A percentile compares a stretch with the other conserved stretches of the same genome.
phyloP scores from a whole-genome alignment of 305 asterid species.

The Fraxinus xanthoxyloides region DNA sequence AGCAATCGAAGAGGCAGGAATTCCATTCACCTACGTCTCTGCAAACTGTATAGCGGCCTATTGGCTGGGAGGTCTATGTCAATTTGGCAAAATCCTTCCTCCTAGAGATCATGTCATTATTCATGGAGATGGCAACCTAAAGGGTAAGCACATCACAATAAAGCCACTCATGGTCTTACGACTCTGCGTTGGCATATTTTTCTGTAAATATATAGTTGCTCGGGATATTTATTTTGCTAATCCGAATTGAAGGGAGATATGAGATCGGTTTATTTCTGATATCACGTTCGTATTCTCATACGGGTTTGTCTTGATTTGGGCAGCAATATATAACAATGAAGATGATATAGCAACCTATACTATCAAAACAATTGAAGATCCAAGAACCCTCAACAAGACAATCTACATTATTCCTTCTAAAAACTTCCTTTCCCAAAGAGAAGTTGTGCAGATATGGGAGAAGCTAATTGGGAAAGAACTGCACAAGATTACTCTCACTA shows the following conservation, averaged over 20 bases:
- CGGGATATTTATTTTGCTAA: neutral
- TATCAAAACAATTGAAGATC: conserved; percentile 50
- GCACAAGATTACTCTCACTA: conserved; percentile 29
- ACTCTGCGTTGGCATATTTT: neutral
- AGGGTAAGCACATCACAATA: conserved; percentile 25
- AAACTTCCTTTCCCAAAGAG: conserved; percentile 46
- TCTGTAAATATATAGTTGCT: neutral
- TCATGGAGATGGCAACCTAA: conserved; percentile 46
- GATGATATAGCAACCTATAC: conserved; percentile 55
- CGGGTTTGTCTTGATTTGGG: neutral
- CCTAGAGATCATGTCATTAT: conserved; percentile 37
- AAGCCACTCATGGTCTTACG: neutral
- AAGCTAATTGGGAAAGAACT: conserved; percentile 38
- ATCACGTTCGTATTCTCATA: neutral
- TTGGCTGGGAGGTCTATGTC: conserved; percentile 45
- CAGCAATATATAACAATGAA: neutral
- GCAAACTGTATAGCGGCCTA: conserved; percentile 57
- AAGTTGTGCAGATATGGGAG: conserved; percentile 55
- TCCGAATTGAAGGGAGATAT: neutral
- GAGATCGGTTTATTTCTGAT: neutral
- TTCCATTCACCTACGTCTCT: conserved; percentile 52
- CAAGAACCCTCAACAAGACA: conserved; percentile 43
- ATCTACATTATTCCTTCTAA: conserved; percentile 41
- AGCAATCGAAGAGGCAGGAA: conserved; percentile 55
- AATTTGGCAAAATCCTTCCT: conserved; percentile 41